Evolutionary conservation across 2,329 filamentous ascomycete genomes (phyloP), one percentile per base, ranked within the genome.

Genomic region (Exserohilum turcica): DNA sequence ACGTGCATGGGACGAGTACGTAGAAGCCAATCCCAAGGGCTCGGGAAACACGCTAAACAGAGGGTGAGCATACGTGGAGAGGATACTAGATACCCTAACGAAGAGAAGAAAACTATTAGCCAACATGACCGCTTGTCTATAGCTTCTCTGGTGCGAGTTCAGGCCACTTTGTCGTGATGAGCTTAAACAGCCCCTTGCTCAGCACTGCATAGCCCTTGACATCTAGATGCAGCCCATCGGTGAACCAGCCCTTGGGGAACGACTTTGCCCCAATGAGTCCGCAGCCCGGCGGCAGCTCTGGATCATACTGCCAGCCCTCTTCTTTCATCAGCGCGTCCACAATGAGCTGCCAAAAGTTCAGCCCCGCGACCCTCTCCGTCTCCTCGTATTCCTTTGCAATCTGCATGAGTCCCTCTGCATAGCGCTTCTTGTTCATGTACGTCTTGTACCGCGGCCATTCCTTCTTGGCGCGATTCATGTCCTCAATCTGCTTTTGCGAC

Each of bases 1-100:
- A 27, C 82, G 94, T 55, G 87, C 88, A 56, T 99, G 94, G 94
- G 94, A 99, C 76, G 93, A 99, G 70, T 99, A 88, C 71, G 88
- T 84, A 21, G 94, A 99, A 74, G 86, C 88, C 2, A 97, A 99
- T 71, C 90, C 91, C 1, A 91, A 88, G 76, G 90, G 90, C 0
- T 84, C 87, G 31, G 90, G 90, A 3, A 95, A 95, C 71, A 94
- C 90, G 1, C 75, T 94, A 57, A 94, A 95, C 74, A 85, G 88
- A 78, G 90, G 90, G 24, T 85, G 44, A 54, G 5, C 18, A 19
- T 18, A 19, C 18, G 28, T 24, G 19, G 32, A 44, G 43, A 12
- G 47, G 38, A 15, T 18, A 44, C 40, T 43, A 59, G 46, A 67
- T 60, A 67, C 57, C 49, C 45, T 47, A 42, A 39, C 16, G 10